Base-by-base conservation (phyloP, 2,329 filamentous ascomycete species). In the Aureobasidium sp. region DNA sequence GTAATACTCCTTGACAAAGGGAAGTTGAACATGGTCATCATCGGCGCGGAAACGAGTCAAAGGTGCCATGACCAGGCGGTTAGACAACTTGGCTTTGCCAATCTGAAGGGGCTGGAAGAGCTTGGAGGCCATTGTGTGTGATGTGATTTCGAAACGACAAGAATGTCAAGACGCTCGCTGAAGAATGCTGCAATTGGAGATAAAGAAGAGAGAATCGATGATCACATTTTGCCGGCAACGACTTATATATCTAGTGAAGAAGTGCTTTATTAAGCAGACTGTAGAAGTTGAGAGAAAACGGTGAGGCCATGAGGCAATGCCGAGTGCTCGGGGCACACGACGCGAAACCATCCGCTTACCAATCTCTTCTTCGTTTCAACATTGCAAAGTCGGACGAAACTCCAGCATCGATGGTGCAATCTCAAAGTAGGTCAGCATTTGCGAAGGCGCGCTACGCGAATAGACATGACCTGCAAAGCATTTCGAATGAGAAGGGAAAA, bases 21-120 rank as follows among this genome's bases (percentile, higher is more conserved):
- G 40, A 17, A 57, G 53, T 30, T 74, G 74, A 4, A 74, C 71
- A 58, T 79, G 74, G 53, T 77, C 67, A 52, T 79, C 70, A 42
- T 66, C 63, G 40, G 70, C 70, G 41, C 71, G 66, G 63, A 71
- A 71, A 37, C 72, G 68, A n/a, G 79, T 81, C 53, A 84, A 66
- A 2, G 80, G 79, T 0, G 79, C 75, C 70, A 84, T 74, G 35
- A 72, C 74, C 32, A 84, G 61, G 37, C 76, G 74, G 58, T 74
- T 70, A 32, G 66, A 61, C 25, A 79, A 69, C 12, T 65, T 59
- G 57, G 68, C 57, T 19, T 60, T 57, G 22, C 75, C 75, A 16
- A 77, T 60, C 14, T 62, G 58, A 25, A 78, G 57, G 17, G 74
- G 72, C 50, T 67, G 54, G 56, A 73, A 73, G 34, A 74, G 65